Conservation (phyloP, 768 basidiomycete genomes). For the Kwoniella sp. region DNA sequence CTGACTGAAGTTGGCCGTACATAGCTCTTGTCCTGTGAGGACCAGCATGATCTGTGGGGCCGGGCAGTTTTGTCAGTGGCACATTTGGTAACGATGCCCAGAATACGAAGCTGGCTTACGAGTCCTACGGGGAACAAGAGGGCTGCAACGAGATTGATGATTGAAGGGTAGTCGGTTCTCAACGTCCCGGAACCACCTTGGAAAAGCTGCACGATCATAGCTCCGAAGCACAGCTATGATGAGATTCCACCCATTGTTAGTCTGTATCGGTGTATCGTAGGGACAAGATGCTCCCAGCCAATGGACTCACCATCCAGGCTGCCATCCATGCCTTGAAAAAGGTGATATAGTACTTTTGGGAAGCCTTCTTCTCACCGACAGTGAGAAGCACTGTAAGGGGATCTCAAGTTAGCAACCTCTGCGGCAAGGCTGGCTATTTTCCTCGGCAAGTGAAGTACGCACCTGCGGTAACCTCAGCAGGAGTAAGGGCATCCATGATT, state of each 20-base stretch:
- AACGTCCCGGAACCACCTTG: constrained; percentile 27
- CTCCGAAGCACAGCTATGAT: constrained; percentile 29
- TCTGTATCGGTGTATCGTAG: no score
- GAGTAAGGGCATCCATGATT: constrained; percentile 30
- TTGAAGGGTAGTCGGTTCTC: constrained; percentile 27
- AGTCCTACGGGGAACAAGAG: constrained; percentile 32
- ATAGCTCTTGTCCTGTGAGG: constrained; percentile 30
- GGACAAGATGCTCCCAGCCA: no score
- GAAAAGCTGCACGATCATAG: constrained; percentile 27
- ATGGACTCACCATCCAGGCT: constrained; percentile 31
- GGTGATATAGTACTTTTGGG: constrained; percentile 29
- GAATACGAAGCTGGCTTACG: constrained; percentile 4
- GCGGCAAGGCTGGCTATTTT: no score
- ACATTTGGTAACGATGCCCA: no score
- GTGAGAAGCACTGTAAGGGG: constrained; percentile 15
- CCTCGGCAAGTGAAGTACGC: constrained; percentile 6
- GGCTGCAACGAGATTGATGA: constrained; percentile 22
- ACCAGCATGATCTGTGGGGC: constrained; percentile 27
- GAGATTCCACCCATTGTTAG: no score
- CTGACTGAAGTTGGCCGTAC: constrained; percentile 34
- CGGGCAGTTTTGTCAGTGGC: background rate
- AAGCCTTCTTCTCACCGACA: constrained; percentile 29
- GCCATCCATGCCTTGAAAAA: constrained; percentile 37
- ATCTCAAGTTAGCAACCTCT: background rate
- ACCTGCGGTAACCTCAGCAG: constrained; percentile 29